A percentile compares a stretch with the other conserved stretches of the same genome.
Conservation (phyloP, 345 rosid species). For the Luvunga scandens region DNA sequence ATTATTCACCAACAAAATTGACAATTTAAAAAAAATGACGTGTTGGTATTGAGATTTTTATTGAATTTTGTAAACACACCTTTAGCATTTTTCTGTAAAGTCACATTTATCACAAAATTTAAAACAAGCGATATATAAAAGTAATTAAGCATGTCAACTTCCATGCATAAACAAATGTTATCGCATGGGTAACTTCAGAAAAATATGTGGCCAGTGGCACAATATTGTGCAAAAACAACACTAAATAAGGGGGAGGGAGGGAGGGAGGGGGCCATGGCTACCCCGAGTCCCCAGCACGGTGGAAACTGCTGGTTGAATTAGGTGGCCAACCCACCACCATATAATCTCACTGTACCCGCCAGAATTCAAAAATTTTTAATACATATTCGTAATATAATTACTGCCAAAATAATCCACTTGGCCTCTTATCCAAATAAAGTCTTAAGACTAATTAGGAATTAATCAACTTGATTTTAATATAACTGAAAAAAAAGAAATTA, state of each 20-base stretch:
- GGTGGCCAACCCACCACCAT: constrained; percentile 37
- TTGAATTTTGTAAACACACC: too few relatives aligned
- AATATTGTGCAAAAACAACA: background rate
- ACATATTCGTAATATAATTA: background rate
- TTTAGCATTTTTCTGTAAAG: too few relatives aligned
- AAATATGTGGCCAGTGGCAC: background rate
- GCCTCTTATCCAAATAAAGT: constrained; percentile 15
- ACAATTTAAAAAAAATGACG: too few relatives aligned
- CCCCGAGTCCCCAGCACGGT: background rate
- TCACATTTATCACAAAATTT: background rate
- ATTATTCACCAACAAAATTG: too few relatives aligned
- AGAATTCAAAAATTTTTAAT: background rate
- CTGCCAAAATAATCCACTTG: background rate
- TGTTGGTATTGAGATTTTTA: too few relatives aligned
- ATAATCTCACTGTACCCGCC: constrained; percentile 33
- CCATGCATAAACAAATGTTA: background rate
- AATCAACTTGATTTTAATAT: background rate
- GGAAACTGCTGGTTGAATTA: constrained; percentile 18
- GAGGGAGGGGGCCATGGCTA: background rate
- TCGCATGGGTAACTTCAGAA: background rate
- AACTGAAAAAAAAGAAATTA: background rate
- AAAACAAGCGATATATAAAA: too few relatives aligned
- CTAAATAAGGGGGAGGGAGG: background rate
- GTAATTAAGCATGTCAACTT: background rate
- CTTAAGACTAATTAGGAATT: background rate